Evolutionary conservation across 352 stramenopile species (phyloP).

Genomic region (Aphanomyces stellatus): DNA sequence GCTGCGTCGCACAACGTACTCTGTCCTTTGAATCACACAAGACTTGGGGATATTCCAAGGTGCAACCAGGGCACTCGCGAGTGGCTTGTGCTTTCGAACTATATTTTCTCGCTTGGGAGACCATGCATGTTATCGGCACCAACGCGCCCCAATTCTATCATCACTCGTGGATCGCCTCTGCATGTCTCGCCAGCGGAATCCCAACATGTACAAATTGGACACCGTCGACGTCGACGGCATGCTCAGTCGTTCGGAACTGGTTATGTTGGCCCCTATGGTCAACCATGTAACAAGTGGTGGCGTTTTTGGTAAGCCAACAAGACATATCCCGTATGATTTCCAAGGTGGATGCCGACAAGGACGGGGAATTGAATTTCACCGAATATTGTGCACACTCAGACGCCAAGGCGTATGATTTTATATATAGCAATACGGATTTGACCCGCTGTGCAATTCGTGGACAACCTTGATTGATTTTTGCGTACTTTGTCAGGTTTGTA

Average conservation of each 20-base stretch:
- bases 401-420: constrained; percentile 12
- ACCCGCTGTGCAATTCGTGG: constrained; percentile 9
- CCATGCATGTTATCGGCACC: constrained; percentile 11
- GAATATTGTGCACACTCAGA: constrained; percentile 25
- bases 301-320: constrained; percentile 12
- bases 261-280: constrained; percentile 1
- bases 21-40: not conserved
- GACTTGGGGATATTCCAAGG: too few relatives aligned
- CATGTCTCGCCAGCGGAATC: not conserved
- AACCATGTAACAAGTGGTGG: constrained; percentile 4
- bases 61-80: not conserved
- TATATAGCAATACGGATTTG: constrained; percentile 17
- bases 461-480: not conserved
- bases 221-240: constrained; percentile 13
- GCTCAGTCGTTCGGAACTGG: constrained; percentile 6
- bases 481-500: too few relatives aligned
- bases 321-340: constrained; percentile 19
- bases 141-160: not conserved
- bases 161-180: constrained; percentile 1
- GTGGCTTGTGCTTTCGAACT: constrained; percentile 4
- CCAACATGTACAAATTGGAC: constrained; percentile 1
- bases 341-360: constrained; percentile 22
- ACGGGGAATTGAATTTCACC: constrained; percentile 24
- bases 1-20: not conserved
- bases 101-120: constrained; percentile 1